Percentiles rank a stretch among this genome's conserved stretches.
These are phyloP conservation scores for Cladophialophora chaetospira DNA, from an alignment of 2,329 filamentous ascomycete genomes.

Conservation along the genomic window DNA sequence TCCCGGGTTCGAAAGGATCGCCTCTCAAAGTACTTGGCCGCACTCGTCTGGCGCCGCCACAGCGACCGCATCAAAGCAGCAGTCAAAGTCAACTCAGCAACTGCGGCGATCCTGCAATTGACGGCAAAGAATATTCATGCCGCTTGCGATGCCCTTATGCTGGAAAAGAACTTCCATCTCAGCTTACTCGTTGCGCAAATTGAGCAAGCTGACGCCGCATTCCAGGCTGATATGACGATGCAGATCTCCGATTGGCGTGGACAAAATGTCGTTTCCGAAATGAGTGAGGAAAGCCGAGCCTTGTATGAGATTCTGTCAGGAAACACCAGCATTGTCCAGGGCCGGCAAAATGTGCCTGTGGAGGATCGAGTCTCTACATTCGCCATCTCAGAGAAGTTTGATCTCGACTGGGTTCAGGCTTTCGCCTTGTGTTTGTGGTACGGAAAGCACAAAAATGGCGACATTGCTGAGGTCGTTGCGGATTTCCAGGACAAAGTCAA, in stretches of 20 bases:
- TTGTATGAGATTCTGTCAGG: constrained; percentile 88
- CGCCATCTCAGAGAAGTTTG: constrained; percentile 78
- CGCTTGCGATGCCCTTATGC: constrained; percentile 77
- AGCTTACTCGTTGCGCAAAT: constrained; percentile 82
- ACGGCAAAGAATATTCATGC: constrained; percentile 77
- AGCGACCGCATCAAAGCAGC: constrained; percentile 57
- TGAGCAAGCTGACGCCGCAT: constrained; percentile 64
- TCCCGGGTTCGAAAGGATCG: constrained; percentile 53
- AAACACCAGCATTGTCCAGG: constrained; percentile 80
- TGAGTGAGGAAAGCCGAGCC: constrained; percentile 78
- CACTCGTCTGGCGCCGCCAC: constrained; percentile 61
- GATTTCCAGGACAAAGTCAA: constrained; percentile 73
- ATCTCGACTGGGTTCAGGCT: constrained; percentile 87
- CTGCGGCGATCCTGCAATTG: constrained; percentile 72
- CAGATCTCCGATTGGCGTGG: constrained; percentile 85
- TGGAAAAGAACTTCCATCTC: constrained; percentile 77
- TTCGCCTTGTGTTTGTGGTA: constrained; percentile 94
- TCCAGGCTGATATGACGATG: constrained; percentile 72
- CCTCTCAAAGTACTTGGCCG: constrained; percentile 46
- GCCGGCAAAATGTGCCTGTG: constrained; percentile 67
- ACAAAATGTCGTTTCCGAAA: constrained; percentile 81
- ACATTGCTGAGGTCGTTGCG: constrained; percentile 70
- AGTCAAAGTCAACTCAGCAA: constrained; percentile 72
- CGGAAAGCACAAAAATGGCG: constrained; percentile 67
- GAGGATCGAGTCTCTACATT: constrained; percentile 84